Percentiles rank a stretch among this genome's conserved stretches.
phyloP scores from a whole-genome alignment of 2,329 filamentous ascomycete genomes.

The Penicillium sp. region DNA sequence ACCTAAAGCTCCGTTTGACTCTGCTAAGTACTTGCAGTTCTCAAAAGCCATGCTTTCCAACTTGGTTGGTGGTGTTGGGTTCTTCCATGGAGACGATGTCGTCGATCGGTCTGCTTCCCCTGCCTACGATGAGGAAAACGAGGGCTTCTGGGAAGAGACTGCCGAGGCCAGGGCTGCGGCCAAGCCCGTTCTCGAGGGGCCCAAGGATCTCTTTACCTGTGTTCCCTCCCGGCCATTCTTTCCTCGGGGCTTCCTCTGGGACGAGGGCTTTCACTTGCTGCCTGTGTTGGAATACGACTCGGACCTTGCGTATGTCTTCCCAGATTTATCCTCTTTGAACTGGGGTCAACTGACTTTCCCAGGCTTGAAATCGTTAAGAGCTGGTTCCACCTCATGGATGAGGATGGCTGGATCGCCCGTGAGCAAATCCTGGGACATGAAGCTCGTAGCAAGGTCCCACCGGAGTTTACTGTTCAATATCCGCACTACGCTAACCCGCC shows the following conservation, averaged over 20 bases:
- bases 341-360: conserved; percentile 9
- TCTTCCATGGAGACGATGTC: conserved; percentile 84
- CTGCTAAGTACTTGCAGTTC: conserved; percentile 71
- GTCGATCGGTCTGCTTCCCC: conserved; percentile 88
- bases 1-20: conserved; percentile 71
- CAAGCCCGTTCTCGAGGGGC: conserved; percentile 69
- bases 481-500: conserved; percentile 97
- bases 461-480: conserved; percentile 92
- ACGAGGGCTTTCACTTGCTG: conserved; percentile 92
- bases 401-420: conserved; percentile 94
- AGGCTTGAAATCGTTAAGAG: conserved; percentile 80
- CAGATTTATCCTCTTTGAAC: conserved; percentile 9
- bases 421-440: conserved; percentile 93
- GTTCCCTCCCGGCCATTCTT: conserved; percentile 95
- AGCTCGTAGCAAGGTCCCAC: conserved; percentile 89
- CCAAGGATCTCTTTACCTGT: conserved; percentile 84
- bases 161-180: conserved; percentile 71
- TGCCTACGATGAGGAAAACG: conserved; percentile 92
- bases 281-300: conserved; percentile 93
- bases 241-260: conserved; percentile 94
- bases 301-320: conserved; percentile 63
- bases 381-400: conserved; percentile 95
- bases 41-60: conserved; percentile 92
- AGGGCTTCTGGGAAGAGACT: conserved; percentile 92
- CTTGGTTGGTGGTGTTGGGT: conserved; percentile 87